Base-by-base conservation (phyloP, 257 asterid species). In the Oldenlandia corymbosa region DNA sequence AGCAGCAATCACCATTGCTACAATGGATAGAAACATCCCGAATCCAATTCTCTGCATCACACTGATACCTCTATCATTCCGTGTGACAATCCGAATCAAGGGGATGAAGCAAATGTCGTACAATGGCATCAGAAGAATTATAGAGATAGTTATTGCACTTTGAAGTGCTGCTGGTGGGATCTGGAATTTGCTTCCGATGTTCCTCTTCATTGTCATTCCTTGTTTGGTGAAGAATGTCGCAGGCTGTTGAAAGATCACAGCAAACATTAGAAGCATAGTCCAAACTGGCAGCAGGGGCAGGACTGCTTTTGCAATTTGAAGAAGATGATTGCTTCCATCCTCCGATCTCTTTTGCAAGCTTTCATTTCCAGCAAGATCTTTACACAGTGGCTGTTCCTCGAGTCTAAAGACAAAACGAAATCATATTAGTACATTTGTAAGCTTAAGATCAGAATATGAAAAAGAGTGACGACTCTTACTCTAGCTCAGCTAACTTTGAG, bases 141-240 rank as follows among this genome's bases (percentile, higher is more conserved):
- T 84, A 2, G 97, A 86, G 53, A 90, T 62, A 0, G 96, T 85
- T 27, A 93, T 93, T 18, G 99, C 90, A n/a, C 96, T 85, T 52
- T 93, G 99, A 1, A 93, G 83, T 0, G 99, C 96, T 21, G 99
- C 97, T 10, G 99, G 97, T 3, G 99, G 99, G 71, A 93, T 85
- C 69, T 78, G 82, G 85, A 93, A 85, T 4, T 65, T 61, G 60
- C 59, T 62, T 13, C 95, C 91, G 0, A 84, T 73, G 84, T 79
- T 84, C 50, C 99, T 67, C 71, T 58, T 68, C 97, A 88, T 85
- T 14, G 96, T 74, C 95, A 87, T 86, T 50, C 99, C 99, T 73
- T 93, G 99, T 58, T 93, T 90, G 54, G 97, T 93, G 83, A 93
- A 93, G 71, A 93, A 93, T 0, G 99, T 93, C 2, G 90, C 86